These are phyloP conservation scores for Podospora bellae-mahoneyi DNA, from an alignment of 495 filamentous ascomycete species.

Conservation along the genomic window DNA sequence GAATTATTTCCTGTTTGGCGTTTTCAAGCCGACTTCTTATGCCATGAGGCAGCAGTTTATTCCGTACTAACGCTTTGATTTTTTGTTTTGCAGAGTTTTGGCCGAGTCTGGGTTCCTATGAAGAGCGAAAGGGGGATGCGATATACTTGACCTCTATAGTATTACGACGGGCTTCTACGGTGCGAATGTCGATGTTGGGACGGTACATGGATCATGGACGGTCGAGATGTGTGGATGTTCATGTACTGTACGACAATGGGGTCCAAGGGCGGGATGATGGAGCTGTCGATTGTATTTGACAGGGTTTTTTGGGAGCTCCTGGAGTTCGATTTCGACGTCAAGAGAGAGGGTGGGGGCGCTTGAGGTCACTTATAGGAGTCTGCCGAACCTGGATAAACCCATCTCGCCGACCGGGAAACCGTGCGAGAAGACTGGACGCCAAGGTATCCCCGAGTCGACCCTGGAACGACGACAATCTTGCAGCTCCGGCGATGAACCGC, in stretches of 20 bases:
- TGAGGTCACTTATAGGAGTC: background rate
- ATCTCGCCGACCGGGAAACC: background rate
- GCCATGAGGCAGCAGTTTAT: background rate
- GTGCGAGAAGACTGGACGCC: background rate
- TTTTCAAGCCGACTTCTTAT: background rate
- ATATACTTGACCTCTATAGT: background rate
- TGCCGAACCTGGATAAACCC: background rate
- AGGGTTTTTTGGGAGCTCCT: background rate
- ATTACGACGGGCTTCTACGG: background rate
- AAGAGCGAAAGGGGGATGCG: slow-evolving; percentile 4
- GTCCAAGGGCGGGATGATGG: background rate
- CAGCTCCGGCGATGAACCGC: background rate
- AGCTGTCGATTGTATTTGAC: background rate
- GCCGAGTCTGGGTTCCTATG: slow-evolving; percentile 49
- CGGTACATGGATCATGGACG: background rate
- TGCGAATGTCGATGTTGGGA: background rate
- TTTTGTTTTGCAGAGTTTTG: slow-evolving; percentile 36
- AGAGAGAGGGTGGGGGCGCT: background rate
- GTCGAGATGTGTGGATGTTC: background rate
- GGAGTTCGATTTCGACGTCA: background rate
- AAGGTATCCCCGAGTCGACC: background rate
- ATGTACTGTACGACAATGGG: background rate
- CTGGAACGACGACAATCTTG: background rate
- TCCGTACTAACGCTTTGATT: background rate
- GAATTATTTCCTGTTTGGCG: background rate